Evolutionary conservation across 75 land plant genomes (phyloP).

Genomic region (Azolla pinnata): DNA sequence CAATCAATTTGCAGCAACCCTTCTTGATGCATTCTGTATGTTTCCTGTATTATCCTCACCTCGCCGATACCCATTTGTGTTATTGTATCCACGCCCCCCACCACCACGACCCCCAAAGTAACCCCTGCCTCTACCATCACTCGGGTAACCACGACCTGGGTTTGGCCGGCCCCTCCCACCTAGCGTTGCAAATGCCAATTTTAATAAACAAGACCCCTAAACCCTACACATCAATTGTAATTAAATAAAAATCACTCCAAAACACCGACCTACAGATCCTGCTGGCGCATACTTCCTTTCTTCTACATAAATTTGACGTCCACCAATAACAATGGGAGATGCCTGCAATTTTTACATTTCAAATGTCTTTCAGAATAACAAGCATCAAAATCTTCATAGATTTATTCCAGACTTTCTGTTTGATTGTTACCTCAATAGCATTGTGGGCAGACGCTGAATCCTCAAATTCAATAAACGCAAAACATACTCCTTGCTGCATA

Average conservation of each 20-base stretch:
- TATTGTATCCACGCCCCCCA: background rate
- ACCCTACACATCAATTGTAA: background rate
- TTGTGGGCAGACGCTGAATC: slow-evolving; percentile 54
- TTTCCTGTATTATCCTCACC: background rate
- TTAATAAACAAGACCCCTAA: background rate
- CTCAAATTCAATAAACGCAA: slow-evolving; percentile 93
- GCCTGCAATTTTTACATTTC: no score
- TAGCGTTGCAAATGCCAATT: no score
- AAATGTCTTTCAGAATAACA: no score
- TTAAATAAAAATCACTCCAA: background rate
- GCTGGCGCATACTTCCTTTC: slow-evolving; percentile 13
- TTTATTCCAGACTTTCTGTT: no score
- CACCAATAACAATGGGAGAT: slow-evolving; percentile 13
- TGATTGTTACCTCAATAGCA: slow-evolving; percentile 77
- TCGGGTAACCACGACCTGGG: slow-evolving; percentile 1
- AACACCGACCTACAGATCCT: background rate
- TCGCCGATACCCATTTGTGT: background rate
- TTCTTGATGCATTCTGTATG: background rate
- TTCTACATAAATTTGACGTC: slow-evolving; percentile 21
- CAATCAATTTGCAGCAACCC: no score
- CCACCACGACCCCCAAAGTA: slow-evolving; percentile 3
- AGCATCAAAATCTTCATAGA: background rate
- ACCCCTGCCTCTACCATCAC: slow-evolving; percentile 2
- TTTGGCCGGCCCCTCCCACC: slow-evolving; percentile 1
- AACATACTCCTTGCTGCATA: slow-evolving; percentile 67